phyloP scores from a whole-genome alignment of 352 stramenopile genomes.

The Globisporangium barbulae region DNA sequence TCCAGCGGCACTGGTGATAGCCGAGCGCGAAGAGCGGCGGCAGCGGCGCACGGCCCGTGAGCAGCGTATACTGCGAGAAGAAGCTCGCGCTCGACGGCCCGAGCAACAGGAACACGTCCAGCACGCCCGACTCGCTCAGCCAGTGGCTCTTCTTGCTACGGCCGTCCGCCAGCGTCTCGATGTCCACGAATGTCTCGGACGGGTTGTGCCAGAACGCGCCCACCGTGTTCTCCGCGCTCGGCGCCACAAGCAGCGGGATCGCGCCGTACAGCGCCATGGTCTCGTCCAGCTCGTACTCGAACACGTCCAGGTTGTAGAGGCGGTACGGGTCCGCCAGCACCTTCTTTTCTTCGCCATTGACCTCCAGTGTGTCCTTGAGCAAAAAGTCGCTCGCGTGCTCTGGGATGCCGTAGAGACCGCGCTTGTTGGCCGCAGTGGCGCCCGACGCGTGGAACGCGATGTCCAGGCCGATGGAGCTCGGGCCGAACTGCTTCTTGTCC shows the following conservation, averaged over 20 bases:
- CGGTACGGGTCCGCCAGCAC: constrained; percentile 94
- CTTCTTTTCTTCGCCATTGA: constrained; percentile 25
- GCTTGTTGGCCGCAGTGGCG: constrained; percentile 24
- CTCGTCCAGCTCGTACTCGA: constrained; percentile 99
- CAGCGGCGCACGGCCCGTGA: constrained; percentile 92
- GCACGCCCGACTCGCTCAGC: constrained; percentile 94
- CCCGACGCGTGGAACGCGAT: constrained; percentile 88
- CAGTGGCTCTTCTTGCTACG: constrained; percentile 82
- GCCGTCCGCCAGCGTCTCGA: constrained; percentile 60
- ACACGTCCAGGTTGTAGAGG: constrained; percentile 99
- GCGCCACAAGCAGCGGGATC: constrained; percentile 69
- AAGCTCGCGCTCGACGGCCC: constrained; percentile 84
- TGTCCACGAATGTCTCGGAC: constrained; percentile 98
- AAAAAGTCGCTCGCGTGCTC: constrained; percentile 95
- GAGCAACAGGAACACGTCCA: constrained; percentile 97
- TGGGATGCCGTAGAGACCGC: constrained; percentile 95
- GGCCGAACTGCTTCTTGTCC: constrained; percentile 79
- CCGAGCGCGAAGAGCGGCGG: constrained; percentile 96
- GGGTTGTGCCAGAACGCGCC: constrained; percentile 99
- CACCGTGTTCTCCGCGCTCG: constrained; percentile 71
- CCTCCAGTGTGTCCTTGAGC: constrained; percentile 90
- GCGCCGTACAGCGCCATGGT: constrained; percentile 98
- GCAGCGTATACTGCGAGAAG: constrained; percentile 89
- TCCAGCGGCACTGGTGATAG: constrained; percentile 99
- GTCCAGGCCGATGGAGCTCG: constrained; percentile 95